A percentile compares a stretch with the other conserved stretches of the same genome.
Conservation (phyloP, 2,329 filamentous ascomycete species). For the Botrytis cinerea region DNA sequence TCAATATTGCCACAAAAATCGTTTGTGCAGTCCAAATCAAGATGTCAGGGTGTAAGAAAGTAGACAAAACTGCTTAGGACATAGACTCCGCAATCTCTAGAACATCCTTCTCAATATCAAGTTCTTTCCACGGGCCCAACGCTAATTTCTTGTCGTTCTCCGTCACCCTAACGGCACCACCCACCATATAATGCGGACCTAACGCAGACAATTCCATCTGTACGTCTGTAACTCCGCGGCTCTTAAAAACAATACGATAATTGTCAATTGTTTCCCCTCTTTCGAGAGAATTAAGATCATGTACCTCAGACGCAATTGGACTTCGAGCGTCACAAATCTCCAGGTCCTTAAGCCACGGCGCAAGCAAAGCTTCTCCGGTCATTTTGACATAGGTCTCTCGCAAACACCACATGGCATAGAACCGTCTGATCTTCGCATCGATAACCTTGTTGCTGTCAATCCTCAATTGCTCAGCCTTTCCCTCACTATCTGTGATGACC, state of each 20-base stretch:
- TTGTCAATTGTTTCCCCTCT: conserved; percentile 31
- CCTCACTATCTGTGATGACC: conserved; percentile 22
- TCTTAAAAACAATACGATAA: conserved; percentile 36
- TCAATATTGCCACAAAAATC: not conserved
- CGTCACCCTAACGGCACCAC: conserved; percentile 30
- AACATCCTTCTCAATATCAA: conserved; percentile 37
- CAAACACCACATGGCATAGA: conserved; percentile 78
- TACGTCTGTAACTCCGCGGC: conserved; percentile 35
- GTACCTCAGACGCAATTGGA: conserved; percentile 27
- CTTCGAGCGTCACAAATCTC: conserved; percentile 63
- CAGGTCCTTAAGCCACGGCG: conserved; percentile 69
- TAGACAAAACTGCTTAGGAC: not conserved
- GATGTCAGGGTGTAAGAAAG: not conserved
- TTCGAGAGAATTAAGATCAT: conserved; percentile 30
- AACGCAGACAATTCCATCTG: conserved; percentile 38
- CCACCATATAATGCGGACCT: conserved; percentile 40
- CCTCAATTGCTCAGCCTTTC: conserved; percentile 29
- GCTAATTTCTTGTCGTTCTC: conserved; percentile 22
- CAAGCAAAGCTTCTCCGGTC: conserved; percentile 75
- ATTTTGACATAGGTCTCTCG: conserved; percentile 84
- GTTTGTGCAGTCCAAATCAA: too few relatives aligned
- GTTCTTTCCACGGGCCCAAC: conserved; percentile 29
- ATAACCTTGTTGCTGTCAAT: conserved; percentile 45
- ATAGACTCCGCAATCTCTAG: conserved; percentile 32
- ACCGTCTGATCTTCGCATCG: conserved; percentile 65